Evolutionary conservation across 495 filamentous ascomycete species (phyloP), one percentile per base, ranked within the genome.

Genomic region (Penicillium lagena): DNA sequence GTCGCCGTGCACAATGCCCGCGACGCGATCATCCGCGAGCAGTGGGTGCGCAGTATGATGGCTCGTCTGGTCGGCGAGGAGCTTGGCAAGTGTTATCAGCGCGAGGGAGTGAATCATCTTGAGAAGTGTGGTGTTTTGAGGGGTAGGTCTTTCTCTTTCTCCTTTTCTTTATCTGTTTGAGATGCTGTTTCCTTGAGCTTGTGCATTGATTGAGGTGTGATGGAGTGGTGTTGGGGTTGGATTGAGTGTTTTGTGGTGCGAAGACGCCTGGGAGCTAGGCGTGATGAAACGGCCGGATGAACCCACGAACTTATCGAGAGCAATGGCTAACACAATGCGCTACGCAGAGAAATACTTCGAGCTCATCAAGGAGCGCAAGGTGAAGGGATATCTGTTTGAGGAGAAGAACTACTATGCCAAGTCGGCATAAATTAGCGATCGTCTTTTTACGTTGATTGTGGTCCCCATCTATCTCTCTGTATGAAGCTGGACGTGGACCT

Each of bases 11-110:
- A 96, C 75, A 86, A 86, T 43, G 90, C 94, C 47, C 93, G 95
- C 55, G 93, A 98, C 56, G 83, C 91, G 30, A 83, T 98, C 37
- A 82, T 98, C 55, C 81, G 89, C 34, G 93, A 98, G 69, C 93
- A 98, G 71, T 98, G 94, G 94, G 89, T 98, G 27, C 81, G 81
- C 63, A 84, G 81, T 55, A 98, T 98, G 93, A 97, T 96, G 93
- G 87, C 88, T 13, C 75, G 93, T 47, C 72, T 98, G 40, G 87
- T 97, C 30, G 77, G 90, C 33, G 88, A 97, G 68, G 94, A 98
- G 72, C 65, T 98, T 69, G 81, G 87, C 55, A 96, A 95, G 75
- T 98, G 93, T 70, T 98, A 98, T 75, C 78, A 79, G 58, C 77
- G 85, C 45, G 90, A 98, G 69, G 93, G 93, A 5, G 87, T 96